Base-by-base conservation (phyloP, 208 protist species). In the Wallacemonas collosoma region DNA sequence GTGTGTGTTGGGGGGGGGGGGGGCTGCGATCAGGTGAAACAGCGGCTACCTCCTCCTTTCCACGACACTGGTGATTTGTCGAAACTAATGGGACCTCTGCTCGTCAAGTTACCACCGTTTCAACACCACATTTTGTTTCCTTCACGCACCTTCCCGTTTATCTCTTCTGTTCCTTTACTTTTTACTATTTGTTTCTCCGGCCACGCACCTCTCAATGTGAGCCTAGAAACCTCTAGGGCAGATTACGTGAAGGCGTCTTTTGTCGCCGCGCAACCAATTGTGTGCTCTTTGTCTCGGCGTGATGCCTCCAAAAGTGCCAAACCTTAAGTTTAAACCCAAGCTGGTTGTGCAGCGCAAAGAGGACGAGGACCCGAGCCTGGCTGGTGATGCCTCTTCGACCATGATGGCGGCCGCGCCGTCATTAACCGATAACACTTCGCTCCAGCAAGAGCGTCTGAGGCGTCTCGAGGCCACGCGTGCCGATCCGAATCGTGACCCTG, bases 221-320 rank as follows among this genome's bases (percentile, higher is more conserved):
- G 26, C 0, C 26, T 26, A 26, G 26, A 26, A 26, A 26, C 26
- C 26, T 26, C 26, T 26, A 26, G 26, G 26, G 26, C 26, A 26
- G 26, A 26, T 26, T 26, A 26, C 26, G 26, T 26, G 26, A 26
- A 26, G 26, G 26, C 26, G 26, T 26, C 26, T 26, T 26, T 71
- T 26, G 9, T 60, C 41, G 44, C 14, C 26, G 41, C 54, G 47
- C 17, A 38, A 5, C 56, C 45, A 50, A 14, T 12, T 12, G 45
- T 50, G 45, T 36, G 9, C 53, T 36, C 14, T n/a, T 17, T 17
- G 15, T 36, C 14, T 57, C 53, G 1, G 3, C 15, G 14, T 38
- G 2, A 93, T 93, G 88, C 88, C 88, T 7, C 86, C 88, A 1
- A 93, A 93, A 65, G 67, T 81, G 44, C 85, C 83, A 0, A 90